Conservation (phyloP, 352 stramenopile species). For the Phytophthora tubulina region DNA sequence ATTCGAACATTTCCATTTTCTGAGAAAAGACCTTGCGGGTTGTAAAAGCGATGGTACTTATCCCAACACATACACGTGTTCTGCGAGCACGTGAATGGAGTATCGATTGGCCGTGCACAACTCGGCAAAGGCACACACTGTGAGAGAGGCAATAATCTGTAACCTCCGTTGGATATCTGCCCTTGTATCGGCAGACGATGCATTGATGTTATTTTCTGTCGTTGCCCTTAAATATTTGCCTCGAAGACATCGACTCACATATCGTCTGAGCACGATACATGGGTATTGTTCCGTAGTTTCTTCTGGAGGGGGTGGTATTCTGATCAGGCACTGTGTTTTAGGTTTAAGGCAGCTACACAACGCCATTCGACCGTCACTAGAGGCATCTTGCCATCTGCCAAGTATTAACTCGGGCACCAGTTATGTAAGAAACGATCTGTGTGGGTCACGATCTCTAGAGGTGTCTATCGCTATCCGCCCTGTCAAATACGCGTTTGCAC, state of each 20-base stretch:
- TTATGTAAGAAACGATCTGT: not conserved
- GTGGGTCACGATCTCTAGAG: not conserved
- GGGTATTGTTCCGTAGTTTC: not conserved
- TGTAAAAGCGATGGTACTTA: conserved; percentile 14
- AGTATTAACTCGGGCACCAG: not conserved
- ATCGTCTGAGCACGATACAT: too few relatives aligned
- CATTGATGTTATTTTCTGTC: conserved; percentile 5
- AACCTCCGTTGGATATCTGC: conserved; percentile 1
- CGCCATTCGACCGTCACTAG: not conserved
- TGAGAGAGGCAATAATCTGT: conserved; percentile 7
- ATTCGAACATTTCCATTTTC: conserved; percentile 7
- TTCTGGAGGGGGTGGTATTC: not conserved
- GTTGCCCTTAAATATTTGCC: conserved; percentile 2
- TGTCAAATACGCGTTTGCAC: not conserved
- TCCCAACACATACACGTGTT: conserved; percentile 16
- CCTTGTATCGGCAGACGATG: conserved; percentile 8
- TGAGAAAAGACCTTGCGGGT: not conserved
- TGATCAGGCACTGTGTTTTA: not conserved
- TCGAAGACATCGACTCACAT: conserved; percentile 3
- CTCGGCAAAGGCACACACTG: conserved; percentile 2
- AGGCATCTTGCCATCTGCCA: not conserved
- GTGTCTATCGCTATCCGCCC: not conserved
- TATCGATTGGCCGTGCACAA: not conserved
- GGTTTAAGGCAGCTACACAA: not conserved
- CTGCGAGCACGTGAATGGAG: not conserved